These are phyloP conservation scores for Termitomyces sp. DNA, from an alignment of 768 basidiomycete genomes.

Conservation along the genomic window DNA sequence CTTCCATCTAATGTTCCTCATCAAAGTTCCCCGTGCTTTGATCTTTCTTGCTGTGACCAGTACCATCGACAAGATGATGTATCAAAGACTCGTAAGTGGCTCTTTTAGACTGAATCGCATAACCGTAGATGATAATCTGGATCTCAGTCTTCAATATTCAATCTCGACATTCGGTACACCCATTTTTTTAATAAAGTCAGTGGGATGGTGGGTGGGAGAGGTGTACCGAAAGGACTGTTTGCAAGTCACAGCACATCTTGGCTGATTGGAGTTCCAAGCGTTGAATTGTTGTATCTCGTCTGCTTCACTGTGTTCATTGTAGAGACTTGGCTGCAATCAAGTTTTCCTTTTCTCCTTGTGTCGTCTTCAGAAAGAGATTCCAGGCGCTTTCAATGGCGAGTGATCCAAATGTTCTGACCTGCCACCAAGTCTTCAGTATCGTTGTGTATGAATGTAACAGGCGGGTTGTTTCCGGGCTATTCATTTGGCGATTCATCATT, in stretches of 20 bases:
- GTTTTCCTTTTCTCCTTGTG: neutral
- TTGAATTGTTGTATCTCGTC: neutral
- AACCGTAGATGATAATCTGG: neutral
- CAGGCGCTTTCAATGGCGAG: too few relatives aligned
- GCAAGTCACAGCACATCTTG: too few relatives aligned
- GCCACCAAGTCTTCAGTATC: neutral
- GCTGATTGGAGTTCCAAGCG: neutral
- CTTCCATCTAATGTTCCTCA: neutral
- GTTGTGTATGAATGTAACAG: too few relatives aligned
- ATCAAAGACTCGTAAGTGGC: neutral
- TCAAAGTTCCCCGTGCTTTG: neutral
- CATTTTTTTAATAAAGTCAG: neutral
- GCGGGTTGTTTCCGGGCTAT: neutral
- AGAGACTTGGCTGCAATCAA: too few relatives aligned
- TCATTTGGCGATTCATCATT: neutral
- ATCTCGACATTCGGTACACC: neutral
- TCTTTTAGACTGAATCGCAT: neutral
- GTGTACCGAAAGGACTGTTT: neutral
- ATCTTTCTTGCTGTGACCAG: neutral
- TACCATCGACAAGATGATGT: neutral
- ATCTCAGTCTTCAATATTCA: neutral
- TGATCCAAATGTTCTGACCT: neutral
- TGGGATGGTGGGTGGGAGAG: slow-evolving; percentile 7
- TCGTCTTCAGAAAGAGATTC: too few relatives aligned
- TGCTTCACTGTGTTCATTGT: neutral